Conservation (phyloP, 192 early-diverging fungal species). For the Lobosporangium transversale region DNA sequence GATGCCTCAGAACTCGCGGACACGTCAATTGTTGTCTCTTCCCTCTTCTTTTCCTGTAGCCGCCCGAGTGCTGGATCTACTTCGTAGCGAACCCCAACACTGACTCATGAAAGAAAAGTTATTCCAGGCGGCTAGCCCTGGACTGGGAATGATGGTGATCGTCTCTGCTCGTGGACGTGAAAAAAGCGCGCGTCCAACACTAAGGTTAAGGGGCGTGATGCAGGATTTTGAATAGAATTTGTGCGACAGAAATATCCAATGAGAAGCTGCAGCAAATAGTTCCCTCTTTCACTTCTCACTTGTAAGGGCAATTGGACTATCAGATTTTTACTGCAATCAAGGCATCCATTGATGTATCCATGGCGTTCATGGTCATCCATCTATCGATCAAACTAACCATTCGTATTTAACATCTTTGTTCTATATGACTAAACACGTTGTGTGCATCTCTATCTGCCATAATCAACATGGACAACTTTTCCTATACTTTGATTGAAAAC, state of each 20-base stretch:
- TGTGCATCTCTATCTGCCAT: not conserved
- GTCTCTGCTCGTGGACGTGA: no score
- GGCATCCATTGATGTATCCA: conserved; percentile 16
- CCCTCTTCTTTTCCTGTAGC: no score
- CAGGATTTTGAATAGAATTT: no score
- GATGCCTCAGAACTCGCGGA: no score
- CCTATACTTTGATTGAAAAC: not conserved
- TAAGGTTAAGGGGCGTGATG: no score
- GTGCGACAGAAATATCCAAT: not conserved
- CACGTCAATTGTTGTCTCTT: no score
- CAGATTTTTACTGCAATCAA: conserved; percentile 6
- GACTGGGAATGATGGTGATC: no score
- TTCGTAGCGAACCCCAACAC: no score
- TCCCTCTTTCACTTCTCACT: conserved; percentile 48
- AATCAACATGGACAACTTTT: not conserved
- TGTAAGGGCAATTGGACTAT: conserved; percentile 24
- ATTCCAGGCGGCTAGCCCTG: no score
- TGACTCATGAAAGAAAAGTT: no score
- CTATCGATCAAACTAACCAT: conserved; percentile 36
- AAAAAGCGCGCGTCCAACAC: no score
- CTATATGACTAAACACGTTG: not conserved
- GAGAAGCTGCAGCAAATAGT: conserved; percentile 11
- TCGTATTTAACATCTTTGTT: not conserved
- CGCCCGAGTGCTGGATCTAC: no score
- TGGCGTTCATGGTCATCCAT: conserved; percentile 18